Evolutionary conservation across 441 rosid genomes (phyloP), one percentile per base, ranked within the genome.

Genomic region (Croton setiger): DNA sequence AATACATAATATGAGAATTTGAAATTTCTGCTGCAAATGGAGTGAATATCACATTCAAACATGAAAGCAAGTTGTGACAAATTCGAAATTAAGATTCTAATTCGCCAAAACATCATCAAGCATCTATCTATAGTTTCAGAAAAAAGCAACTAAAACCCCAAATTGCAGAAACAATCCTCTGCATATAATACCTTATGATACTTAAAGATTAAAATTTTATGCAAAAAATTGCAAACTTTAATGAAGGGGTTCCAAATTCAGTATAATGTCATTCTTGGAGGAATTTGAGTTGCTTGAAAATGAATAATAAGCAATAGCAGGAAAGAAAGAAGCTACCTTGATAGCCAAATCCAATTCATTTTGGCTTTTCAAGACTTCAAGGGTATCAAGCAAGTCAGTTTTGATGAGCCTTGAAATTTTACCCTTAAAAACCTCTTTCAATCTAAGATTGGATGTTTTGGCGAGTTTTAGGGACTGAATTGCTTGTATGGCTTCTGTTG

Each of bases 401-500:
- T 87, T 87, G 76, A 87, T 78, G 44, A 87, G 85, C 76, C 91
- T 80, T 44, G 78, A 72, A 63, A 87, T 66, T 72, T 71, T 84
- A 33, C 37, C 59, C 4, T 68, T 23, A 27, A 83, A 71, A 54
- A 81, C 80, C n/a, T 67, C 63, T 13, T 74, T 70, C 41, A 81
- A 47, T 73, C 74, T 80, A 56, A 74, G 70, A 36, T 64, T 52
- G 57, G 74, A 70, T 1, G 87, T 81, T 60, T 83, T 85, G 36
- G 88, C 87, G 36, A 85, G 59, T 76, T 85, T 87, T 70, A 87
- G 82, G 64, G 88, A 75, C 43, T 87, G 88, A 57, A 87, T 73
- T 9, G 78, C 88, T 72, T 85, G 85, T 13, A 85, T 87, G 64
- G 91, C 87, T 79, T 87, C 91, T 8, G 77, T 71, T 39, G 88